phyloP scores from a whole-genome alignment of 495 filamentous ascomycete species.

The Antarctomyces pellizariae region DNA sequence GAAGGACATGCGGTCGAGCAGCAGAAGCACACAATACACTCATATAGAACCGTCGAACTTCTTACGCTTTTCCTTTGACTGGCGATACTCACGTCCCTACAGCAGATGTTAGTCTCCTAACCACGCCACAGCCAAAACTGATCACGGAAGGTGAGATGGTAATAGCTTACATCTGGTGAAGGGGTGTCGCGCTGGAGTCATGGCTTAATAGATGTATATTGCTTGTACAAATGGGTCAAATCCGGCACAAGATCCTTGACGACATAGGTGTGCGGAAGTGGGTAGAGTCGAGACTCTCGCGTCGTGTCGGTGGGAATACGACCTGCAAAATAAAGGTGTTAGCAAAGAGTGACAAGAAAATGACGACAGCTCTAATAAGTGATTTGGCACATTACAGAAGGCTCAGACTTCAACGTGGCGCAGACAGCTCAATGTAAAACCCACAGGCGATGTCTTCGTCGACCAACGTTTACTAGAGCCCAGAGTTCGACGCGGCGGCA shows the following conservation, averaged over 20 bases:
- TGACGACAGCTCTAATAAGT: too few relatives aligned
- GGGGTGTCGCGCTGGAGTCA: constrained; percentile 78
- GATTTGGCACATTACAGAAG: too few relatives aligned
- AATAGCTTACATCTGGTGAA: constrained; percentile 52
- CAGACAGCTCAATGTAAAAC: too few relatives aligned
- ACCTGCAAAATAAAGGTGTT: constrained; percentile 37
- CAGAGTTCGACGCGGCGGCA: too few relatives aligned
- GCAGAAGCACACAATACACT: constrained; percentile 98
- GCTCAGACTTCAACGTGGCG: too few relatives aligned
- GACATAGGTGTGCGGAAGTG: constrained; percentile 93
- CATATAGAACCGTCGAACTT: constrained; percentile 96
- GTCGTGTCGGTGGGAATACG: constrained; percentile 70
- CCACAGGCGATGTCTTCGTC: too few relatives aligned
- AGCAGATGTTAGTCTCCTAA: too few relatives aligned
- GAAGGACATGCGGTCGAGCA: constrained; percentile 95
- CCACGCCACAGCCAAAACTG: too few relatives aligned
- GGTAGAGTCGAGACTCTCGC: constrained; percentile 84
- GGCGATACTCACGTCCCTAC: constrained; percentile 71
- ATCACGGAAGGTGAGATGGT: constrained; percentile 2
- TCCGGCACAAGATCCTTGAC: constrained; percentile 98
- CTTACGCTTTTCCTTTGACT: constrained; percentile 69
- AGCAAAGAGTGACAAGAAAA: too few relatives aligned
- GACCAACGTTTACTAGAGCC: too few relatives aligned
- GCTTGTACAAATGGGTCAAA: constrained; percentile 97
- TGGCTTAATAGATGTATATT: constrained; percentile 99